Evolutionary conservation across 352 stramenopile species (phyloP), one percentile per base, ranked within the genome.

Genomic region (Globisporangium heterothallicum): DNA sequence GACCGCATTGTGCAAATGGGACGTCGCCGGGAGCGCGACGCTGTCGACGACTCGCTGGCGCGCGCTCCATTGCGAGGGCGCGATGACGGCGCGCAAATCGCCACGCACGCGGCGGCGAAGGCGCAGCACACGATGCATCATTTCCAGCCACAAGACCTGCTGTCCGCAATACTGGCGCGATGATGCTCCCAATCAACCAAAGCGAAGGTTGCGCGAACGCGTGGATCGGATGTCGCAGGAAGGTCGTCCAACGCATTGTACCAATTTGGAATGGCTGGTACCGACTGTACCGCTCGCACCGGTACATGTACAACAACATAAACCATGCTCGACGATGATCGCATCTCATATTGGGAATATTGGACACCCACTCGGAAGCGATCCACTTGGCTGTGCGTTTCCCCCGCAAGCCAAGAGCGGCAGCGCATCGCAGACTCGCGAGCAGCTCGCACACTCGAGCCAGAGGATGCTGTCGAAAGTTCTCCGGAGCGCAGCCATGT

Each of bases 51-150:
- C 18, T n/a, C 22, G 24, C 48, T 44, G 32, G 8, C 43, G 32
- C 5, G 35, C 18, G 8, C 18, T 3, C 42, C 52, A 30, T 18
- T 27, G 32, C 42, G 29, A 38, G 32, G 12, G 22, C 24, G 41
- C 32, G 42, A 26, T 13, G 6, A 12, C 6, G 29, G 43, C 27
- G 50, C 50, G 18, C 26, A 32, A 21, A 35, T 30, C 12, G 25
- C 42, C 53, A 36, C 44, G 42, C 42, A 30, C 52, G 44, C 36
- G 36, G 22, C 26, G 51, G 34, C 53, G 43, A 19, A 60, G 49
- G 22, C 57, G 57, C 38, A 64, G 22, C 26, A 64, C 57, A 19
- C 57, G 50, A 19, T 35, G 51, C 42, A 64, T 58, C 57, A 64
- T 61, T 43, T 42, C 27, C 48, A 47, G 42, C 30, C 41, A 50